Percentiles rank a stretch among this genome's conserved stretches.
These are phyloP conservation scores for Chrysoporthe cubensis DNA, from an alignment of 2,329 filamentous ascomycete species.

Conservation along the genomic window DNA sequence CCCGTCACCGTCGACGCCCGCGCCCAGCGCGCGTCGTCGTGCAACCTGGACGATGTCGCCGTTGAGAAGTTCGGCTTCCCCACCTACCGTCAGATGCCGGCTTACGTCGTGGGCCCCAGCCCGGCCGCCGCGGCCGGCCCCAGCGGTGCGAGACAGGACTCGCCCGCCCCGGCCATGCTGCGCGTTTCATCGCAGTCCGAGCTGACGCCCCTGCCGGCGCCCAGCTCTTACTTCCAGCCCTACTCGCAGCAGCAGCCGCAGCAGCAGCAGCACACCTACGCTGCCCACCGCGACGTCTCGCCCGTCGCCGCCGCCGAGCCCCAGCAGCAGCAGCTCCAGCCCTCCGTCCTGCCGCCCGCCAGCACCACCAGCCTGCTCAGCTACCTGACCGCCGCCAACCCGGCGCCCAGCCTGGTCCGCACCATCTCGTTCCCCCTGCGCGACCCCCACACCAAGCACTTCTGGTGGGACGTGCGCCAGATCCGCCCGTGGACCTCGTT, in stretches of 20 bases:
- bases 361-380: conserved; percentile 72
- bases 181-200: conserved; percentile 41
- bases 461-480: conserved; percentile 96
- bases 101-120: conserved; percentile 46
- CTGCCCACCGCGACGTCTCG: conserved; percentile 45
- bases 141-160: conserved; percentile 34
- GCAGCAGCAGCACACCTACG: conserved; percentile 42
- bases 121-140: conserved; percentile 34
- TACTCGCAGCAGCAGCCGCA: conserved; percentile 38
- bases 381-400: conserved; percentile 80
- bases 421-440: conserved; percentile 71
- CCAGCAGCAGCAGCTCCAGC: conserved; percentile 39
- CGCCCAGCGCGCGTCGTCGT: conserved; percentile 65
- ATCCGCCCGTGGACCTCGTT: conserved; percentile 83
- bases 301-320: conserved; percentile 45
- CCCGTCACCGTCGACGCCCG: conserved; percentile 40
- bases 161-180: conserved; percentile 34
- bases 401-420: conserved; percentile 79
- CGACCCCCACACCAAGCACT: conserved; percentile 75
- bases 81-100: conserved; percentile 78
- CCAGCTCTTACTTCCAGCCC: conserved; percentile 43
- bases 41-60: conserved; percentile 67
- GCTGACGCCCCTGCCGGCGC: conserved; percentile 25
- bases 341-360: conserved; percentile 44
- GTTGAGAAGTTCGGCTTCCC: conserved; percentile 78